Conservation (phyloP, 2,329 filamentous ascomycete genomes). For the Fonsecaea nubica region DNA sequence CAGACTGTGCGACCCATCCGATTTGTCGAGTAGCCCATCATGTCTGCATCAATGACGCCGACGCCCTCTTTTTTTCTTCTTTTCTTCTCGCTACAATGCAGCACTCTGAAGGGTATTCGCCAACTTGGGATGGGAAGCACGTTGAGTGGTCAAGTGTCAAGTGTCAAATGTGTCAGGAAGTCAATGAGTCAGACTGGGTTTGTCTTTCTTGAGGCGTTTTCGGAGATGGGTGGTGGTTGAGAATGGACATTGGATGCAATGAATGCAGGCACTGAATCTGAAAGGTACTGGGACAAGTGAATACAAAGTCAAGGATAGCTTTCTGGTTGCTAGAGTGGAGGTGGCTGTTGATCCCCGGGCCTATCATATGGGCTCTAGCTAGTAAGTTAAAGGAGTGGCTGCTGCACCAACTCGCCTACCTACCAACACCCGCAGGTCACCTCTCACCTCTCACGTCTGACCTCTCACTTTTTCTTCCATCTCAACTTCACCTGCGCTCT, state of each 20-base stretch:
- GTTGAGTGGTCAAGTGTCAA: not conserved
- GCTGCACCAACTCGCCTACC: too few species aligned
- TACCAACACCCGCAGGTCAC: too few species aligned
- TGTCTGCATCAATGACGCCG: not conserved
- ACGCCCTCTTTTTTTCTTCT: not conserved
- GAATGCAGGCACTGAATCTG: not conserved
- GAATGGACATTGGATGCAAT: not conserved
- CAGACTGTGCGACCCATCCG: not conserved
- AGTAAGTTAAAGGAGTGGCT: too few species aligned
- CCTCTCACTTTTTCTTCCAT: not conserved
- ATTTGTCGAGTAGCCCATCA: not conserved
- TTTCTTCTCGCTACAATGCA: not conserved
- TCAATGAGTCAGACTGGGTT: not conserved
- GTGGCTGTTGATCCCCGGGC: not conserved
- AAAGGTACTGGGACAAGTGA: not conserved
- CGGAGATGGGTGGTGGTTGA: not conserved
- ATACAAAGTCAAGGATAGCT: not conserved
- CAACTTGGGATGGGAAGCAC: not conserved
- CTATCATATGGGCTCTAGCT: not conserved
- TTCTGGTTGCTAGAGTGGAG: not conserved
- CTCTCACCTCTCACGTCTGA: not conserved
- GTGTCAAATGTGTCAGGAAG: not conserved
- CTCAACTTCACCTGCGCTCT: not conserved
- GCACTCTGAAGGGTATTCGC: not conserved
- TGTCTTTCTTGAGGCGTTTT: not conserved